Conservation (phyloP, 805 yeast species). For the Lachancea dasiensis region DNA sequence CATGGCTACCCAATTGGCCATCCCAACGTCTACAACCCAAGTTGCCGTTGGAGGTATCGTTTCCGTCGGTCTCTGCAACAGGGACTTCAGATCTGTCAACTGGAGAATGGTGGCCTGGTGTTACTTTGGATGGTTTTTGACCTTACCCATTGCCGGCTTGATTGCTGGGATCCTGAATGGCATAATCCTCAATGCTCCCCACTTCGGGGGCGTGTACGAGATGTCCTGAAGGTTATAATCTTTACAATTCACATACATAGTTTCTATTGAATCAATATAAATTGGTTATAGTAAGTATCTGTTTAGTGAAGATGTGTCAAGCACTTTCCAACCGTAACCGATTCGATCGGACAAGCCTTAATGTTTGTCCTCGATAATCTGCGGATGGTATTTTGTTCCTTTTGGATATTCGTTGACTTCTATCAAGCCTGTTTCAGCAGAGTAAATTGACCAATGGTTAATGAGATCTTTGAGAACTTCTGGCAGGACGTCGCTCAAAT, state of each 20-base stretch:
- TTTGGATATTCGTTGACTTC: slow-evolving; percentile 20
- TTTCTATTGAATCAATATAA: too few relatives aligned
- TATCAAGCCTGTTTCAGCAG: slow-evolving; percentile 45
- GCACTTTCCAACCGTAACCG: too few relatives aligned
- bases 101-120: slow-evolving; percentile 75
- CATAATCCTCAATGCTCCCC: slow-evolving; percentile 60
- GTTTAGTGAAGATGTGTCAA: too few relatives aligned
- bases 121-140: slow-evolving; percentile 65
- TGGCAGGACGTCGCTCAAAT: slow-evolving; percentile 36
- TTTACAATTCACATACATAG: too few relatives aligned
- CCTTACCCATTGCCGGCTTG: slow-evolving; percentile 68
- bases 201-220: slow-evolving; percentile 33
- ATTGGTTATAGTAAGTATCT: too few relatives aligned
- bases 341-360: too few relatives aligned
- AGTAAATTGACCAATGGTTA: slow-evolving; percentile 46
- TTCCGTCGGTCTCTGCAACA: slow-evolving; percentile 67
- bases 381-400: slow-evolving; percentile 1
- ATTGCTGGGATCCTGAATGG: slow-evolving; percentile 63
- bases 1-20: slow-evolving; percentile 65
- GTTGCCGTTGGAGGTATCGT: slow-evolving; percentile 76
- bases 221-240: slow-evolving; percentile 10
- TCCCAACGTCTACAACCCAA: slow-evolving; percentile 76
- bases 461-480: slow-evolving; percentile 38
- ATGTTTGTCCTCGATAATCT: background rate
- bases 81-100: slow-evolving; percentile 56